A percentile compares a stretch with the other conserved stretches of the same genome.
Evolutionary conservation across 225 moss, liverwort and hornwort genomes (phyloP).

Genomic region (Pseudisothecium myosuroides): DNA sequence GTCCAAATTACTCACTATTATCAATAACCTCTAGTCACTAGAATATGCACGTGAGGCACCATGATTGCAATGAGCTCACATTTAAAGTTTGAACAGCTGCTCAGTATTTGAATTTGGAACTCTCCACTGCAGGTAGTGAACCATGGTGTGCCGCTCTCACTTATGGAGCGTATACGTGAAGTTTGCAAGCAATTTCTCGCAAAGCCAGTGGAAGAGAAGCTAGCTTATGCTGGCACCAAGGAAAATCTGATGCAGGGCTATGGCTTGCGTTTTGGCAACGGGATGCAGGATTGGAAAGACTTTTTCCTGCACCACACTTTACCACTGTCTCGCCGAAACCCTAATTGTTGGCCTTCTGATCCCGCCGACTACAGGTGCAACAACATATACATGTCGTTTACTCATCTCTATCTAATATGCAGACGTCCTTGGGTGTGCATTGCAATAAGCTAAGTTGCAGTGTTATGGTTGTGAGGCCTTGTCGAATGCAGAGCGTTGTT

Average conservation of each 20-base stretch:
- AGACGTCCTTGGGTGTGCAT: background rate
- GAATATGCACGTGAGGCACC: background rate
- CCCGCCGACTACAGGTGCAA: constrained; percentile 5
- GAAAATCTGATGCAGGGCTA: background rate
- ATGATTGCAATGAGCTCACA: background rate
- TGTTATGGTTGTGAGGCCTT: background rate
- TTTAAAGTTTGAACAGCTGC: background rate
- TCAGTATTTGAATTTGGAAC: background rate
- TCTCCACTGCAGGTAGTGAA: constrained; percentile 6
- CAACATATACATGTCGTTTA: background rate
- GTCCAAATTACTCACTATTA: background rate
- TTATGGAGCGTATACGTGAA: background rate
- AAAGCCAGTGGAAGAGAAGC: constrained; percentile 1
- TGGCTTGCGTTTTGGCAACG: background rate
- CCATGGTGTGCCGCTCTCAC: constrained; percentile 10
- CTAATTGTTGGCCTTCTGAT: constrained; percentile 1
- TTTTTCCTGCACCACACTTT: background rate
- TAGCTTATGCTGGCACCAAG: background rate
- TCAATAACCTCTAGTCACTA: no score
- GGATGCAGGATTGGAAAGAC: constrained; percentile 3
- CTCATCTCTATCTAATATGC: background rate
- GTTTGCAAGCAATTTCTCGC: background rate
- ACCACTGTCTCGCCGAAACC: constrained; percentile 1
- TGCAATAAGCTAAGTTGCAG: background rate
- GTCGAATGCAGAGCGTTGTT: background rate